Percentiles rank a stretch among this genome's conserved stretches.
These are phyloP conservation scores for Lecanosticta acicola DNA, from an alignment of 2,329 filamentous ascomycete species.

Conservation along the genomic window DNA sequence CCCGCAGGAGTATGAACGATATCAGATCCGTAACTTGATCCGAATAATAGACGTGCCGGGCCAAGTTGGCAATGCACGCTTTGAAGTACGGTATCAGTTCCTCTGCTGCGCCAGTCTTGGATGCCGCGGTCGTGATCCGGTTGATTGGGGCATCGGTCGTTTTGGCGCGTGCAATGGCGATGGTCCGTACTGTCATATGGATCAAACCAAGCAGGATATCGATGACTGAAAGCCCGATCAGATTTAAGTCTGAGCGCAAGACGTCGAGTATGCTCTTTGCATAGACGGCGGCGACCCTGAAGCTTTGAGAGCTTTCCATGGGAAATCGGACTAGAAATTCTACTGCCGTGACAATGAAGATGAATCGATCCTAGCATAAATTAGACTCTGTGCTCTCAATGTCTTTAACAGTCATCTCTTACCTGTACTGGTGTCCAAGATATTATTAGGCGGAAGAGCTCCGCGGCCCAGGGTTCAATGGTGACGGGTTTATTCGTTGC, in stretches of 20 bases:
- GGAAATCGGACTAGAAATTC: constrained; percentile 66
- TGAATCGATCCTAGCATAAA: constrained; percentile 62
- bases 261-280: constrained; percentile 75
- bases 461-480: constrained; percentile 65
- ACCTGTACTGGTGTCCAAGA: constrained; percentile 82
- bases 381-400: neutral
- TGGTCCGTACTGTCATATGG: constrained; percentile 61
- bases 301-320: constrained; percentile 52
- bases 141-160: constrained; percentile 1
- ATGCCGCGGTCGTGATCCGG: constrained; percentile 4
- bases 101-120: constrained; percentile 8
- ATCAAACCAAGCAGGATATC: constrained; percentile 83
- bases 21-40: constrained; percentile 97
- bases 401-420: neutral
- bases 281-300: constrained; percentile 69
- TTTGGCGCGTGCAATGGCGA: neutral
- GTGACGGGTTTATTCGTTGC: constrained; percentile 6
- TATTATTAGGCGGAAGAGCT: constrained; percentile 71
- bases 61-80: constrained; percentile 80
- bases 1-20: constrained; percentile 66
- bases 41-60: constrained; percentile 93
- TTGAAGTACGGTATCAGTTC: constrained; percentile 51
- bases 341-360: constrained; percentile 76
- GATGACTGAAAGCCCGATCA: constrained; percentile 95
- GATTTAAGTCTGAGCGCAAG: constrained; percentile 79